Evolutionary conservation across 192 early-diverging fungal genomes (phyloP), one percentile per base, ranked within the genome.

Genomic region (Linnemannia zychae): DNA sequence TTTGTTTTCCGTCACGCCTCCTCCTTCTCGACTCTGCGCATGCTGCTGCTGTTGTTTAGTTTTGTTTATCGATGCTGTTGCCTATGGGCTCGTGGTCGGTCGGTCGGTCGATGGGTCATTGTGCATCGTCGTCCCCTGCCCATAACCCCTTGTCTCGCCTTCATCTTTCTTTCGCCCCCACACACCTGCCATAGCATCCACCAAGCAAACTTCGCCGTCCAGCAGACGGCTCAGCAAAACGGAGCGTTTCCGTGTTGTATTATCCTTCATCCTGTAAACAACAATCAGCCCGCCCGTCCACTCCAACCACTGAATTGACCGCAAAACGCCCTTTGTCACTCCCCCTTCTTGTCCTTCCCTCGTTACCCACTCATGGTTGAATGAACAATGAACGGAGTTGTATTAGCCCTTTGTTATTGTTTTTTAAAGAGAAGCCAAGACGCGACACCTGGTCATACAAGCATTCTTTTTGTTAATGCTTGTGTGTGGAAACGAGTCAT

Each of bases 151-250:
- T 33, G 40, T 44, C 40, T 31, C 57, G 9, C 57, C 2, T 13
- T 12, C 46, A 49, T 15, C 4, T 28, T 31, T 31, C 52, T n/a
- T 53, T 22, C 3, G 24, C 12, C 28, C 15, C 3, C 52, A n/a
- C n/a, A n/a, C n/a, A n/a, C n/a, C n/a, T n/a, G n/a, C n/a, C n/a
- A n/a, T n/a, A n/a, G n/a, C n/a, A n/a, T n/a, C 4, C 40, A 44
- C 40, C 40, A 33, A 24, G 31, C 57, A n/a, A n/a, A 63, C 57
- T 33, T 63, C 57, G 28, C 28, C 57, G 24, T 63, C 52, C 28
- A 63, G 53, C 53, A n/a, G n/a, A n/a, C 53, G 24, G 28, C 57
- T 63, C 57, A 63, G 57, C 57, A 63, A 63, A 63, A 63, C 57
- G 57, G 57, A 63, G 57, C 28, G 57, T 63, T 63, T 63, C 57